These are phyloP conservation scores for Coniella vitis DNA, from an alignment of 2,329 filamentous ascomycete species.

Conservation along the genomic window DNA sequence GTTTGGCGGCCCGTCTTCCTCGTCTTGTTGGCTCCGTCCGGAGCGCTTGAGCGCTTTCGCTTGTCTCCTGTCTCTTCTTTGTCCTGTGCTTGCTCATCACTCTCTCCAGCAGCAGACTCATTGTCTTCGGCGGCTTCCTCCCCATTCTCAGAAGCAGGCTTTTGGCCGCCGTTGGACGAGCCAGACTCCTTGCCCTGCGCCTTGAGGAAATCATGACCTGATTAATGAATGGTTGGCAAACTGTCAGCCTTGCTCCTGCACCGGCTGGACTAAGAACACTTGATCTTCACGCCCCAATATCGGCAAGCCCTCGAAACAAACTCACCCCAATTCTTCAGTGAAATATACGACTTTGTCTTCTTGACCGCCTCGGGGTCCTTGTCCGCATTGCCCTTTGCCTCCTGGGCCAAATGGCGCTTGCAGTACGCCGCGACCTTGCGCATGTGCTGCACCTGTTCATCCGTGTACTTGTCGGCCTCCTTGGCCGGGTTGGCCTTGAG, in stretches of 20 bases:
- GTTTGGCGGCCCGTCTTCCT: constrained; percentile 18
- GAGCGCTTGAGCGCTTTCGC: constrained; percentile 11
- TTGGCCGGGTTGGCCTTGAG: constrained; percentile 55
- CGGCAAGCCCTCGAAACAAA: no score
- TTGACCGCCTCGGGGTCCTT: constrained; percentile 38
- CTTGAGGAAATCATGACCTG: constrained; percentile 44
- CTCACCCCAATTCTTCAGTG: constrained; percentile 52
- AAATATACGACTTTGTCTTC: constrained; percentile 44
- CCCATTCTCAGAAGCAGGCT: constrained; percentile 8
- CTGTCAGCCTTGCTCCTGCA: no score
- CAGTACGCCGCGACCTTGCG: constrained; percentile 57
- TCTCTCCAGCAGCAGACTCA: constrained; percentile 2
- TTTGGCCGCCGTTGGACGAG: not conserved
- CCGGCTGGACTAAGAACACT: no score
- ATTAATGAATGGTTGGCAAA: not conserved
- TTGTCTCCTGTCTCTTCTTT: constrained; percentile 10
- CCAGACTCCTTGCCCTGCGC: constrained; percentile 19
- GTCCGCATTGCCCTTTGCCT: constrained; percentile 50
- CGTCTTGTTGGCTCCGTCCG: constrained; percentile 20
- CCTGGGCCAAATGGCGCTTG: constrained; percentile 60
- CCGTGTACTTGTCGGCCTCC: constrained; percentile 47
- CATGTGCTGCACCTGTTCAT: constrained; percentile 52
- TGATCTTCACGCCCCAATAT: no score
- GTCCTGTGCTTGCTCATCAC: constrained; percentile 8
- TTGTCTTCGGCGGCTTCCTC: constrained; percentile 2